Percentiles rank a stretch among this genome's conserved stretches.
Conservation (phyloP, 192 early-diverging fungal genomes). For the Umbelopsis sp. region DNA sequence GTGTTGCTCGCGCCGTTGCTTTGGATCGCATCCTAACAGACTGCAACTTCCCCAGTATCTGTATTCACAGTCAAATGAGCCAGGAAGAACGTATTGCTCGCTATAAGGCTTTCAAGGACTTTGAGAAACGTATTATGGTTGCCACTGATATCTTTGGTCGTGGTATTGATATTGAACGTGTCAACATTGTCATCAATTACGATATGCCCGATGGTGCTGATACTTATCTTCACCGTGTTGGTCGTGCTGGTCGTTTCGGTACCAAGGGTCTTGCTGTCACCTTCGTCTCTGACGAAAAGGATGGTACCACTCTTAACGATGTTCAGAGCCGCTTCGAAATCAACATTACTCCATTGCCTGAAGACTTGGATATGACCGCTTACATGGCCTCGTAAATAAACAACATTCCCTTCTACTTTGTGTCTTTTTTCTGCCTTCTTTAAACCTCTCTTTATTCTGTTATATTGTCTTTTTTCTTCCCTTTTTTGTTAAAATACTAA, state of each 20-base stretch:
- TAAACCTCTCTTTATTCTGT: background rate
- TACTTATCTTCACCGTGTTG: slow-evolving; percentile 94
- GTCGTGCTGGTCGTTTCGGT: slow-evolving; percentile 98
- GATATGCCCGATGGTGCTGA: slow-evolving; percentile 92
- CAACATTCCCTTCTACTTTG: background rate
- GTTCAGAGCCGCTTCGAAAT: slow-evolving; percentile 97
- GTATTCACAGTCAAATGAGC: slow-evolving; percentile 88
- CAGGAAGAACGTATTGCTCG: slow-evolving; percentile 92
- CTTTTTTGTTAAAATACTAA: background rate
- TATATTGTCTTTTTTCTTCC: background rate
- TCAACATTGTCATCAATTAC: slow-evolving; percentile 99
- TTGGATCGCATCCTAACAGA: slow-evolving; percentile 85
- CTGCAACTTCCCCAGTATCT: slow-evolving; percentile 93
- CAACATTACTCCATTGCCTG: slow-evolving; percentile 86
- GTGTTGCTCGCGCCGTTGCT: slow-evolving; percentile 81
- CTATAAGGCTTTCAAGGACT: slow-evolving; percentile 96
- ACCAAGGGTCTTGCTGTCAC: slow-evolving; percentile 98
- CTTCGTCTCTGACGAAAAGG: slow-evolving; percentile 86
- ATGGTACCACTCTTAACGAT: slow-evolving; percentile 72
- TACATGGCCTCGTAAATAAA: slow-evolving; percentile 57
- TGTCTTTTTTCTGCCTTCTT: background rate
- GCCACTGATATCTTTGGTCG: slow-evolving; percentile 98
- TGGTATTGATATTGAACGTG: slow-evolving; percentile 98
- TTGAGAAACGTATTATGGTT: slow-evolving; percentile 92
- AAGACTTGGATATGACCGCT: slow-evolving; percentile 80